A percentile compares a stretch with the other conserved stretches of the same genome.
Evolutionary conservation across 148 eudicot genomes (phyloP).

Genomic region (Vaccinium macrocarpon): DNA sequence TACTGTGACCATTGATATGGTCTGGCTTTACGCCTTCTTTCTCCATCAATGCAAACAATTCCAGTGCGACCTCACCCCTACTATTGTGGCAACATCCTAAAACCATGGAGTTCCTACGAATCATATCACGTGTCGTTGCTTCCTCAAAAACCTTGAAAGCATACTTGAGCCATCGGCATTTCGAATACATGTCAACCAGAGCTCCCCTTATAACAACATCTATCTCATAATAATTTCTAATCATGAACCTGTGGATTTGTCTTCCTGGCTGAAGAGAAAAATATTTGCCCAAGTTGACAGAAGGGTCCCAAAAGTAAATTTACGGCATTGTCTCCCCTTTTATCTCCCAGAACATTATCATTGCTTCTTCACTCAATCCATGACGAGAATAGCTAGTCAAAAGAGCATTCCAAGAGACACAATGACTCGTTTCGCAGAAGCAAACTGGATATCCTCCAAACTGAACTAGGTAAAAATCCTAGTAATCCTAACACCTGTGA

Average conservation of each 20-base stretch:
- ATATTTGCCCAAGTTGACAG: conserved; percentile 69
- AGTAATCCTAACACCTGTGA: too few relatives aligned
- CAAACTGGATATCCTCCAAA: too few relatives aligned
- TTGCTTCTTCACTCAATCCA: conserved; percentile 51
- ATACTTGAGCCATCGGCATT: conserved; percentile 54
- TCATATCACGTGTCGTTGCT: conserved; percentile 42
- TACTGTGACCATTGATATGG: too few relatives aligned
- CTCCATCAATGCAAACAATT: conserved; percentile 54
- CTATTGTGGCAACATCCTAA: conserved; percentile 57
- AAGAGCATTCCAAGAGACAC: conserved; percentile 65
- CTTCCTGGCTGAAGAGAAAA: conserved; percentile 52
- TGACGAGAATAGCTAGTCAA: conserved; percentile 50
- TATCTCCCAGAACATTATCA: conserved; percentile 52
- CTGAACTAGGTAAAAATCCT: too few relatives aligned
- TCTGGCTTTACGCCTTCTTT: conserved; percentile 49
- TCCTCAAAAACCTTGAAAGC: conserved; percentile 48
- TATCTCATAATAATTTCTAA: conserved; percentile 53
- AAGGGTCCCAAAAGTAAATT: conserved; percentile 55
- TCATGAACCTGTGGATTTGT: conserved; percentile 67
- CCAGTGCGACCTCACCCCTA: conserved; percentile 37
- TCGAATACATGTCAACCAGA: conserved; percentile 75
- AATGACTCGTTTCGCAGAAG: conserved; percentile 52
- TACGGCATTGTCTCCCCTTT: conserved; percentile 54
- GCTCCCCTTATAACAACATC: conserved; percentile 56
- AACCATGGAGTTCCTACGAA: conserved; percentile 67